phyloP scores from a whole-genome alignment of 805 yeast genomes.

The Saccharomycopsis capsularis region DNA sequence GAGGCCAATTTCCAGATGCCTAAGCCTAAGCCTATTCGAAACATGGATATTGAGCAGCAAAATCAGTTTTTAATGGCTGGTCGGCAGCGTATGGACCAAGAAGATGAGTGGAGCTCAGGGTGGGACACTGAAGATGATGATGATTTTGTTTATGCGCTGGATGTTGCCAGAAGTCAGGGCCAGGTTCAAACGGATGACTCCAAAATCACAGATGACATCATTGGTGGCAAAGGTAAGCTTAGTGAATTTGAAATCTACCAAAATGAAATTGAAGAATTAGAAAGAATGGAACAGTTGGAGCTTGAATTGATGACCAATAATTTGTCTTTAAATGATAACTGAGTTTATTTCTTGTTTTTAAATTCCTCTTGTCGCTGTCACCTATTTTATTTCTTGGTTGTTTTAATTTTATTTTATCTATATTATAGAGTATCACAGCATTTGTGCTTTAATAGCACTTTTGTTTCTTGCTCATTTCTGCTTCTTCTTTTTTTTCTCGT shows the following conservation, averaged over 20 bases:
- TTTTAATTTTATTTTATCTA: too few relatives aligned
- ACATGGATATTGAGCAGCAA: too few relatives aligned
- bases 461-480: too few relatives aligned
- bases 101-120: background rate
- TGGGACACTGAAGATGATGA: background rate
- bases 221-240: background rate
- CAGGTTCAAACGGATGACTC: too few relatives aligned
- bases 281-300: conserved; percentile 26
- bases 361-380: background rate
- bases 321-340: conserved; percentile 12
- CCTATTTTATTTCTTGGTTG: background rate
- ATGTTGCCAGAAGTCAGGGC: too few relatives aligned
- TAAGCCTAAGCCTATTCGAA: too few relatives aligned
- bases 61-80: too few relatives aligned
- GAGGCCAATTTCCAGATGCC: too few relatives aligned
- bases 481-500: too few relatives aligned
- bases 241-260: conserved; percentile 14
- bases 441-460: too few relatives aligned
- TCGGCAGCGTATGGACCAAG: too few relatives aligned
- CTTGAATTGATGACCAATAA: conserved; percentile 28
- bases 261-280: conserved; percentile 27
- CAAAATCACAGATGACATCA: background rate
- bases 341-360: background rate
- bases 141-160: background rate
- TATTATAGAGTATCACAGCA: too few relatives aligned